These are phyloP conservation scores for Pichia norvegensis DNA, from an alignment of 1,139 yeast genomes.

Conservation along the genomic window DNA sequence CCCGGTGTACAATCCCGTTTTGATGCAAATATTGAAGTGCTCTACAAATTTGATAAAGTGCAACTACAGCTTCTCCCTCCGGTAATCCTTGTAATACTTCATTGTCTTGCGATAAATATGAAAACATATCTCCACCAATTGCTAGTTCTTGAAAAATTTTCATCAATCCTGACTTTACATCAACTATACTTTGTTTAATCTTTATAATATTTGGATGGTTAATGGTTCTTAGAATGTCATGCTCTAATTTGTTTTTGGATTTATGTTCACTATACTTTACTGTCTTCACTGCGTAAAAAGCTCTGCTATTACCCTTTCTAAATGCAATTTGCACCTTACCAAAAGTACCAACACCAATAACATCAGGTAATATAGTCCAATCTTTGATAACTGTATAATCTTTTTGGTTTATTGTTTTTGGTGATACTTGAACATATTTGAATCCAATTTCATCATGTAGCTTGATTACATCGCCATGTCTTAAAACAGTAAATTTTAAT, in stretches of 20 bases:
- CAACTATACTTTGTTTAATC: conserved; percentile 37
- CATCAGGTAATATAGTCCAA: conserved; percentile 39
- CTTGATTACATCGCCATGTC: conserved; percentile 38
- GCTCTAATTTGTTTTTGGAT: conserved; percentile 33
- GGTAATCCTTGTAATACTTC: conserved; percentile 35
- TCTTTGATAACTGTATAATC: conserved; percentile 15
- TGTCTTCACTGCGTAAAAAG: conserved; percentile 46
- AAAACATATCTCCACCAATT: conserved; percentile 60
- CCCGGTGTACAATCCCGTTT: conserved; percentile 46
- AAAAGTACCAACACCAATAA: conserved; percentile 55
- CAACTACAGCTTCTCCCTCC: conserved; percentile 47
- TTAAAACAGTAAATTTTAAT: conserved; percentile 30
- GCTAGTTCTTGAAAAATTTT: conserved; percentile 43
- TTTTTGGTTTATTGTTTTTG: not conserved
- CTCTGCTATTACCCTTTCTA: conserved; percentile 13
- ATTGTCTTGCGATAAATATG: conserved; percentile 44
- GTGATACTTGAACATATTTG: not conserved
- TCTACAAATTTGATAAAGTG: conserved; percentile 47
- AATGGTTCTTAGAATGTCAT: conserved; percentile 42
- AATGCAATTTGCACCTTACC: conserved; percentile 39
- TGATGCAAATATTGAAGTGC: conserved; percentile 49
- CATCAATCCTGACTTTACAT: conserved; percentile 30
- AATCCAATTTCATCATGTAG: conserved; percentile 4
- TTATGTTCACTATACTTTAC: conserved; percentile 27
- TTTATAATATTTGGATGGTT: conserved; percentile 87